These are phyloP conservation scores for Trypanosoma avium DNA, from an alignment of 208 protist genomes.

Conservation along the genomic window DNA sequence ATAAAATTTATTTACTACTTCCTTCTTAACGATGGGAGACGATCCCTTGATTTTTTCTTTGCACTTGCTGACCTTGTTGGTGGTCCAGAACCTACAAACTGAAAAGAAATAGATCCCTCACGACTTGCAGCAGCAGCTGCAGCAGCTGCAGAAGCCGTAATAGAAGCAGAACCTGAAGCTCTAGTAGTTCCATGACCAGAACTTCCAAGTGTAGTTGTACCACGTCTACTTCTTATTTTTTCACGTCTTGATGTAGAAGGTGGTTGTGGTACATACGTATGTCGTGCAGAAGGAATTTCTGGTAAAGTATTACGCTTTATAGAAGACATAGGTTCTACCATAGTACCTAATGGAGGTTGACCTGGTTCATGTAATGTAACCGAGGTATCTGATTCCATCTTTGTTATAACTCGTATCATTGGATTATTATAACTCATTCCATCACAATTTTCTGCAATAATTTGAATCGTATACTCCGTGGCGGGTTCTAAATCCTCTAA, in stretches of 20 bases:
- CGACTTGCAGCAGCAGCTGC: not conserved
- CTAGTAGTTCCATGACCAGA: no score
- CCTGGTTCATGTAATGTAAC: conserved; percentile 15
- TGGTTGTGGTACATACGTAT: conserved; percentile 7
- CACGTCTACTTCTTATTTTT: not conserved
- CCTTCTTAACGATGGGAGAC: conserved; percentile 14
- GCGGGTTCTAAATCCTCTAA: conserved; percentile 60
- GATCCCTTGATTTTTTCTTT: not conserved
- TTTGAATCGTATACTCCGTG: conserved; percentile 81
- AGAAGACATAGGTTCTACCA: not conserved
- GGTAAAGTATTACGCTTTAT: conserved; percentile 7
- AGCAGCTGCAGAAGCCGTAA: not conserved
- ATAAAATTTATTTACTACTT: not conserved
- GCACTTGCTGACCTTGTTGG: not conserved
- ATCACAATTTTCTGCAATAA: conserved; percentile 78
- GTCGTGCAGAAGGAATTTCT: conserved; percentile 26
- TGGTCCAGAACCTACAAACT: not conserved
- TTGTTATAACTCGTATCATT: conserved; percentile 72
- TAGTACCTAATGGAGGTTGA: not conserved
- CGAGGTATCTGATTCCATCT: conserved; percentile 50
- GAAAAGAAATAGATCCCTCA: not conserved
- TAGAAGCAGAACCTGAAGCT: no score
- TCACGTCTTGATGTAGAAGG: not conserved
- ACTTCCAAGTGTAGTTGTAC: not conserved
- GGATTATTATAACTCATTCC: conserved; percentile 87